Base-by-base conservation (phyloP, 2,329 filamentous ascomycete species). In the Calonectria pseudoreteaudii region DNA sequence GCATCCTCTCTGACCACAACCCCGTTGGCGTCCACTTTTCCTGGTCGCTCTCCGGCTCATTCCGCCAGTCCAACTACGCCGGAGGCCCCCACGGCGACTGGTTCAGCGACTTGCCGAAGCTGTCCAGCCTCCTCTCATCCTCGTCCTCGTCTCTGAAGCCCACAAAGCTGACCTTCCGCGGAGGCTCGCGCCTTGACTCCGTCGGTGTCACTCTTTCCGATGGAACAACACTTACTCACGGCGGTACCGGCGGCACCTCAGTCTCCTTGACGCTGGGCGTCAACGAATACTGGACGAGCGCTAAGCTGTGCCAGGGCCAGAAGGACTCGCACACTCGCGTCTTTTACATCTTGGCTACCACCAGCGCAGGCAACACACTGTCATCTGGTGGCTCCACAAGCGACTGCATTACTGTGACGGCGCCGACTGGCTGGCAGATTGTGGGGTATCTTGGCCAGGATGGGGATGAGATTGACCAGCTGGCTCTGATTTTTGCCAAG, bases 1-100 rank as follows among this genome's bases (percentile, higher is more conserved):
- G 81, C 74, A 85, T 92, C 23, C 85, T 94, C 31, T 90, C 89
- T 1, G 92, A 94, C 80, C 92, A 94, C 80, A 92, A 93, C 82
- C 91, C 91, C 1, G 85, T 94, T 70, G 84, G 86, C n/a, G 88
- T 90, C n/a, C 85, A 88, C 78, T 88, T 92, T 79, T 84, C 85
- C 77, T 88, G 72, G 71, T 66, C 70, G 3, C 20, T 68, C 18
- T 68, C 66, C 1, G 41, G 56, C 14, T 31, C 41, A 9, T 26
- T 72, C 18, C 66, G 70, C 49, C 70, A 72, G 70, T 66, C 66
- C 14, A 30, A 34, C 38, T 66, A 38, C 31, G 26, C 14, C 13
- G 70, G 70, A 8, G 70, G 70, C 18, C 66, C 66, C 6, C 66
- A 66, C 14, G 70, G 66, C 23, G 31, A 68, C 9, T 72, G 66